Conservation (phyloP, 2,329 filamentous ascomycete genomes). For the Aspergillus piperis region DNA sequence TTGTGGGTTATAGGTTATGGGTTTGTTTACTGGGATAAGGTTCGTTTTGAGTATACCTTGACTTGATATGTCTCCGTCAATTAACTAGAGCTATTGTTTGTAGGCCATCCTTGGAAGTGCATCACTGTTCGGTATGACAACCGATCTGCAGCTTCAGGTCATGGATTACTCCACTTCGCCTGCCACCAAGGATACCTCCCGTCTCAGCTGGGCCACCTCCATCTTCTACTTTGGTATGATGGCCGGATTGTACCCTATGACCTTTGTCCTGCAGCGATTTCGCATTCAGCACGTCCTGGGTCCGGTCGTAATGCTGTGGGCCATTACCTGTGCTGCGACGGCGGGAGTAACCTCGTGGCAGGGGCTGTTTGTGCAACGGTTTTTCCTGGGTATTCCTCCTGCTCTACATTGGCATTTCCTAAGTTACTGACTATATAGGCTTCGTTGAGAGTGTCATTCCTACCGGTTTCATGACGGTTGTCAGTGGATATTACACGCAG, state of each 20-base stretch:
- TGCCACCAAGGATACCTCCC: conserved; percentile 63
- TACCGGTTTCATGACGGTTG: conserved; percentile 66
- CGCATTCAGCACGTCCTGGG: conserved; percentile 66
- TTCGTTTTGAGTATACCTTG: conserved; percentile 22
- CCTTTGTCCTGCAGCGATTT: conserved; percentile 69
- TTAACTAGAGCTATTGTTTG: neutral
- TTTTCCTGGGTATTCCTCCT: conserved; percentile 54
- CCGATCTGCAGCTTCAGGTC: conserved; percentile 63
- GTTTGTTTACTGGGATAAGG: conserved; percentile 71
- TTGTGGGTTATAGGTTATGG: conserved; percentile 50
- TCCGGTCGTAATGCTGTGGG: conserved; percentile 59
- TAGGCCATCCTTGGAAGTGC: conserved; percentile 73
- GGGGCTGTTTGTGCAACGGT: conserved; percentile 67
- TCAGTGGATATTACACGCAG: conserved; percentile 66
- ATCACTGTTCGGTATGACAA: conserved; percentile 74
- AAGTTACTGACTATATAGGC: conserved; percentile 26
- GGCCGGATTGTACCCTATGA: conserved; percentile 71
- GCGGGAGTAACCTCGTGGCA: conserved; percentile 65
- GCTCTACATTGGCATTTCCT: neutral
- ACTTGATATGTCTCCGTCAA: neutral
- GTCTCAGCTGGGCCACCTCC: conserved; percentile 74
- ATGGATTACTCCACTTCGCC: conserved; percentile 54
- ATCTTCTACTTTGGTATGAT: conserved; percentile 82
- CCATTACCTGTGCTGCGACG: conserved; percentile 66
- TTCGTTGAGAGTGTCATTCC: conserved; percentile 67